Evolutionary conservation across 1,284 basidiomycete genomes (phyloP).

Genomic region (Malassezia brasiliensis): DNA sequence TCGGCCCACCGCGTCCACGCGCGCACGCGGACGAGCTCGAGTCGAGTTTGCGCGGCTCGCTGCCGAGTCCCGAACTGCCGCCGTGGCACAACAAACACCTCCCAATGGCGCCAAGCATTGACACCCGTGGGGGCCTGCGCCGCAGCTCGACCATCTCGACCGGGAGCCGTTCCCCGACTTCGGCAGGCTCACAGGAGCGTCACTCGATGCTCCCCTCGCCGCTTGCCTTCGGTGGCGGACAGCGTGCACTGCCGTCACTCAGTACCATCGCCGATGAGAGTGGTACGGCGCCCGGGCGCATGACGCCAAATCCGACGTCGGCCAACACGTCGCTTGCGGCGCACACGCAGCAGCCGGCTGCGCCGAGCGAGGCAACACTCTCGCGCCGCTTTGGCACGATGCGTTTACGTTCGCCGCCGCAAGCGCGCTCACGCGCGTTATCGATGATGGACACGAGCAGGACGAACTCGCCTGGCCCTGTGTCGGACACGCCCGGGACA

Average conservation of each 20-base stretch:
- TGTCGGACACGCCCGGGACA: too few relatives aligned
- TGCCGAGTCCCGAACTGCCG: not conserved
- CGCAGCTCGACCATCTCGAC: conserved; percentile 6
- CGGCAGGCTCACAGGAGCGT: not conserved
- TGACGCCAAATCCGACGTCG: not conserved
- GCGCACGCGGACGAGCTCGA: conserved; percentile 44
- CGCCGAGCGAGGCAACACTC: conserved; percentile 4
- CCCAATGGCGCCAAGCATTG: not conserved
- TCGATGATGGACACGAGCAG: not conserved
- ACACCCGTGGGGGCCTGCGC: not conserved
- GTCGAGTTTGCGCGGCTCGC: not conserved
- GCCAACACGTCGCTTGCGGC: not conserved
- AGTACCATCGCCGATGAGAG: not conserved
- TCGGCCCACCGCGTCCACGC: conserved; percentile 38
- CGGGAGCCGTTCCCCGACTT: not conserved
- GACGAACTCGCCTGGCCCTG: not conserved
- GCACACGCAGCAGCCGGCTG: not conserved
- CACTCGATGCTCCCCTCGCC: not conserved
- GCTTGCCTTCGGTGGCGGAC: not conserved
- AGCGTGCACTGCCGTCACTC: conserved; percentile 5
- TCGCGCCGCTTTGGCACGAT: conserved; percentile 38
- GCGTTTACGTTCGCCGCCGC: conserved; percentile 31
- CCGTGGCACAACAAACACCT: conserved; percentile 8
- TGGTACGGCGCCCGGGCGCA: conserved; percentile 2
- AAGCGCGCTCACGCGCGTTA: not conserved